Evolutionary conservation across 2,329 filamentous ascomycete genomes (phyloP).

Genomic region (Fusarium sp.): DNA sequence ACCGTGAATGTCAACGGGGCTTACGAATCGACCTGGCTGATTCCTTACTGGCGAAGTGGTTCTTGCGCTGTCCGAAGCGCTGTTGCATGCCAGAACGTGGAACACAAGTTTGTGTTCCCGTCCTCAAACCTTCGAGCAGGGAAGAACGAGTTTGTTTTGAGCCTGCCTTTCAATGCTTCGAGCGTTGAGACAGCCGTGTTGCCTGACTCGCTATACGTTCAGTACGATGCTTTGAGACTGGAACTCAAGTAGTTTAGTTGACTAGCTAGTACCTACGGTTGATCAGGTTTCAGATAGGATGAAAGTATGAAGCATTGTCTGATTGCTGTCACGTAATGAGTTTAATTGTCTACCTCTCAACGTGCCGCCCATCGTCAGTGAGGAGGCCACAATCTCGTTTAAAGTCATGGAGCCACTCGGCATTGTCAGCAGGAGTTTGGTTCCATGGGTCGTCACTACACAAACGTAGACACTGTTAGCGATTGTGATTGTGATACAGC

Average conservation of each 20-base stretch:
- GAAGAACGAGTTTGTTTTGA: slow-evolving; percentile 66
- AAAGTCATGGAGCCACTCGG: background rate
- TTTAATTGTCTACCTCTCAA: background rate
- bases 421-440: background rate
- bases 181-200: slow-evolving; percentile 68
- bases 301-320: background rate
- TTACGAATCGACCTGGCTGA: slow-evolving; percentile 63
- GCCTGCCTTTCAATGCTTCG: slow-evolving; percentile 68
- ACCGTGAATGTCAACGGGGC: slow-evolving; percentile 51
- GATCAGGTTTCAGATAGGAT: background rate
- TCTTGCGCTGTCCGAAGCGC: slow-evolving; percentile 71
- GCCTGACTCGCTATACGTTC: slow-evolving; percentile 66
- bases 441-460: background rate
- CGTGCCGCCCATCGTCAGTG: background rate
- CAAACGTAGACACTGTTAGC: background rate
- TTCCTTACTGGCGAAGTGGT: slow-evolving; percentile 55
- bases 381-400: background rate
- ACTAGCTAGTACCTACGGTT: background rate
- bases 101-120: slow-evolving; percentile 68
- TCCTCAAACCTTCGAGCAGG: slow-evolving; percentile 57
- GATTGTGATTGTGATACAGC: background rate
- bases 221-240: slow-evolving; percentile 72
- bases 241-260: slow-evolving; percentile 55
- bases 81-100: slow-evolving; percentile 70
- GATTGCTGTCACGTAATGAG: background rate